These are phyloP conservation scores for Apiospora pterosperma DNA, from an alignment of 2,329 filamentous ascomycete genomes.

Conservation along the genomic window DNA sequence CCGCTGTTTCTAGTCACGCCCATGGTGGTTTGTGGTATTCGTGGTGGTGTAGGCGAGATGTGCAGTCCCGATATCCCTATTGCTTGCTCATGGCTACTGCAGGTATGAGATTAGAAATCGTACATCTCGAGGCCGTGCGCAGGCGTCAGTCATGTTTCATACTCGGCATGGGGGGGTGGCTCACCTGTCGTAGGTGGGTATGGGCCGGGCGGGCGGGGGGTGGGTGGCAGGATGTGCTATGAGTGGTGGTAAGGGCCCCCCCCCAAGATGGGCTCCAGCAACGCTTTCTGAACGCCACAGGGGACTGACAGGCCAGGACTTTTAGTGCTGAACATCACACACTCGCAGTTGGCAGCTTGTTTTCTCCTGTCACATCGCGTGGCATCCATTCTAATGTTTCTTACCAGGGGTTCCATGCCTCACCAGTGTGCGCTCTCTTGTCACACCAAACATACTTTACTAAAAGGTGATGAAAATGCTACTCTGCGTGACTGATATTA, in stretches of 20 bases:
- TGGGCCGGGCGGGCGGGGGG: neutral
- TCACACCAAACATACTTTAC: no score
- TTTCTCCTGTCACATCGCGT: neutral
- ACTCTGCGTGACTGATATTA: neutral
- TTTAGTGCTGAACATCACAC: neutral
- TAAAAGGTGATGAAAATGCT: neutral
- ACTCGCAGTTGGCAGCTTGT: neutral
- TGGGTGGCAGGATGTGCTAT: neutral
- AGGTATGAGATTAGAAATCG: no score
- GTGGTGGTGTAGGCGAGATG: neutral
- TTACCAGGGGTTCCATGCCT: neutral
- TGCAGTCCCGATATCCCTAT: neutral
- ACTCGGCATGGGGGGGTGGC: neutral
- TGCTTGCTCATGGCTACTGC: neutral
- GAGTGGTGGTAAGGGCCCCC: neutral
- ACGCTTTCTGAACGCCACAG: neutral
- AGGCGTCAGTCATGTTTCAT: constrained; percentile 1
- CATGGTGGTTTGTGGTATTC: neutral
- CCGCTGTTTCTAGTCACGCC: neutral
- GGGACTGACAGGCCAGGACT: neutral
- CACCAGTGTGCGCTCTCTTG: neutral
- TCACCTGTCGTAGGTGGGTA: neutral
- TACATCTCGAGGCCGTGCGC: neutral
- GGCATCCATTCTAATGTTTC: neutral
- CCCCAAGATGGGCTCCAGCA: neutral